phyloP scores from a whole-genome alignment of 1,284 basidiomycete species.

The Sparassis latifolia region DNA sequence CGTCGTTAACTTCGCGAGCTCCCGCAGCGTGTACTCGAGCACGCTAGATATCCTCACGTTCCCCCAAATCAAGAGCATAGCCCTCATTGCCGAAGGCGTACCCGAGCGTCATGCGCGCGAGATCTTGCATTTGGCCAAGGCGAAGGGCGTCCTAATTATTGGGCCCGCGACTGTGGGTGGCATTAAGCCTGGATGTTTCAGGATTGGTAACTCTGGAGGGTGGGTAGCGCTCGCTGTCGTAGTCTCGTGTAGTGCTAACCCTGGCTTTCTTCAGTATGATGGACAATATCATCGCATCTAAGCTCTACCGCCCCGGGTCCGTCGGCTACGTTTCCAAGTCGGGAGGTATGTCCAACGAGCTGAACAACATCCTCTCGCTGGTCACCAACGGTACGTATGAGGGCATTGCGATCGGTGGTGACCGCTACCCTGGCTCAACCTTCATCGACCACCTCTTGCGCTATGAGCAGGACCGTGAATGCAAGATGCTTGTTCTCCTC shows the following conservation, averaged over 20 bases:
- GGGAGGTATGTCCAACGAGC: conserved; percentile 99
- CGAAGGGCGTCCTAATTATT: conserved; percentile 90
- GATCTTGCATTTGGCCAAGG: conserved; percentile 85
- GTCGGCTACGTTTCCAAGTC: conserved; percentile 99
- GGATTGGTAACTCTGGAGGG: conserved; percentile 98
- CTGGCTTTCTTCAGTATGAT: conserved; percentile 68
- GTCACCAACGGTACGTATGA: conserved; percentile 99
- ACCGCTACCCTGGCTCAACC: conserved; percentile 96
- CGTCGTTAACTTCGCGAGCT: conserved; percentile 97
- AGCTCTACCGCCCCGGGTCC: conserved; percentile 96
- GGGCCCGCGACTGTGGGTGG: conserved; percentile 99
- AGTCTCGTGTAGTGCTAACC: neutral
- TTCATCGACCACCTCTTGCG: conserved; percentile 99
- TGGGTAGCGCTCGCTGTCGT: conserved; percentile 27
- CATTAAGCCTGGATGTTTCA: conserved; percentile 99
- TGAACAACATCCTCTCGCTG: conserved; percentile 98
- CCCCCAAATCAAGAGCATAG: conserved; percentile 77
- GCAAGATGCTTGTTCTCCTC: conserved; percentile 98
- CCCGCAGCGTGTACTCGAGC: conserved; percentile 90
- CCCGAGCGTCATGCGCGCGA: conserved; percentile 97
- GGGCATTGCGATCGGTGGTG: conserved; percentile 99
- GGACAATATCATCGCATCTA: conserved; percentile 99
- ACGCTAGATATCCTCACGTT: conserved; percentile 83
- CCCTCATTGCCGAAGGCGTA: conserved; percentile 97
- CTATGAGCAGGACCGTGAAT: conserved; percentile 95